These are phyloP conservation scores for Teratosphaeria zuluensis DNA, from an alignment of 2,329 filamentous ascomycete species.

Conservation along the genomic window DNA sequence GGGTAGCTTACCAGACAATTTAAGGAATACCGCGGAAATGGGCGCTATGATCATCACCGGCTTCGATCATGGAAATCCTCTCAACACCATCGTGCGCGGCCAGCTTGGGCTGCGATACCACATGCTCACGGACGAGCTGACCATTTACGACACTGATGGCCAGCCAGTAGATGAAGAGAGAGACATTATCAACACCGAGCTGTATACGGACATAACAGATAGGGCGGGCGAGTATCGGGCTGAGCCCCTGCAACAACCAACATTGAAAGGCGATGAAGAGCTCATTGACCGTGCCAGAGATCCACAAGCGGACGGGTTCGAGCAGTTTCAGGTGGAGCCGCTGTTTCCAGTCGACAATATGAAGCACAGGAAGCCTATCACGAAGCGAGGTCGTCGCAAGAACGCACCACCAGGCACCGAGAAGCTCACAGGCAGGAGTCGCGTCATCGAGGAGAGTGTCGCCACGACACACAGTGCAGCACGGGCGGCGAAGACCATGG, in stretches of 20 bases:
- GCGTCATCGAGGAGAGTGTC: constrained; percentile 59
- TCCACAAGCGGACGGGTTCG: constrained; percentile 35
- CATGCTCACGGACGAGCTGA: constrained; percentile 66
- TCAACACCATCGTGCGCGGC: constrained; percentile 82
- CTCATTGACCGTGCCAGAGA: constrained; percentile 78
- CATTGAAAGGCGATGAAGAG: constrained; percentile 72
- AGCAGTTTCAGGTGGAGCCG: constrained; percentile 23
- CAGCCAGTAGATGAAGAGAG: constrained; percentile 65
- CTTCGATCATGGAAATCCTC: constrained; percentile 87
- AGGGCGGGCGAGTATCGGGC: constrained; percentile 84
- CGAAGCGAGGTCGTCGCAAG: constrained; percentile 23
- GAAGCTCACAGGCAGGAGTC: constrained; percentile 61
- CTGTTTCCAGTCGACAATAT: constrained; percentile 18
- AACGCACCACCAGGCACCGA: constrained; percentile 43
- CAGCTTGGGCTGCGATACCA: constrained; percentile 85
- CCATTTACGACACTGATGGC: constrained; percentile 78
- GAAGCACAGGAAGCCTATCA: constrained; percentile 20
- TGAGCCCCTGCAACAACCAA: constrained; percentile 58
- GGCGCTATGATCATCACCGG: constrained; percentile 97
- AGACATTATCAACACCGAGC: constrained; percentile 75
- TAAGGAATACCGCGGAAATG: constrained; percentile 79
- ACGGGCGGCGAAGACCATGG: constrained; percentile 67
- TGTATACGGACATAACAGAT: constrained; percentile 92
- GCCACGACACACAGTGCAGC: constrained; percentile 62
- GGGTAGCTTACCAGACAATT: constrained; percentile 42